Evolutionary conservation across 495 filamentous ascomycete species (phyloP).

Genomic region (Penicillium atrosanguineum): DNA sequence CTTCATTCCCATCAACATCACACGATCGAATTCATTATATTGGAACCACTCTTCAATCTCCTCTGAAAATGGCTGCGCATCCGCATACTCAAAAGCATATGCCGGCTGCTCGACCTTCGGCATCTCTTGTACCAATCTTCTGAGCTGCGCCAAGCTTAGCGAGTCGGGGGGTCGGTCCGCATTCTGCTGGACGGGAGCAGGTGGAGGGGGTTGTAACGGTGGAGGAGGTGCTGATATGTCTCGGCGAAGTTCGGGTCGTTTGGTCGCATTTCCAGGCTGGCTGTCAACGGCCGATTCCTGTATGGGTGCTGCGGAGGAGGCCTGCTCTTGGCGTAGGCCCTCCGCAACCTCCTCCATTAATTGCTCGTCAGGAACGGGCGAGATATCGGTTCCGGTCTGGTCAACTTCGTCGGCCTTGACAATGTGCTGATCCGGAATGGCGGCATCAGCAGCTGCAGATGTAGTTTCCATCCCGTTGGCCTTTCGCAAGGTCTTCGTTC

Average conservation of each 20-base stretch:
- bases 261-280: conserved; percentile 20
- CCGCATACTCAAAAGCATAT: conserved; percentile 93
- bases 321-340: conserved; percentile 46
- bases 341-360: conserved; percentile 49
- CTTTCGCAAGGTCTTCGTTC: background rate
- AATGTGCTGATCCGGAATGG: conserved; percentile 40
- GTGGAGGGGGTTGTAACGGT: conserved; percentile 58
- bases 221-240: conserved; percentile 57
- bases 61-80: conserved; percentile 73
- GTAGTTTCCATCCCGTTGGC: conserved; percentile 31
- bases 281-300: conserved; percentile 1
- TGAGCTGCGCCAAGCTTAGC: conserved; percentile 77
- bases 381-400: conserved; percentile 53
- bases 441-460: conserved; percentile 18
- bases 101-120: conserved; percentile 73
- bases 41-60: conserved; percentile 97
- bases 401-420: conserved; percentile 57
- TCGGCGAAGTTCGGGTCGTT: conserved; percentile 55
- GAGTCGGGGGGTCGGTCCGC: conserved; percentile 62
- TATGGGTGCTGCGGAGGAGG: conserved; percentile 15
- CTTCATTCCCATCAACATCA: conserved; percentile 64
- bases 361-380: conserved; percentile 46
- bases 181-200: conserved; percentile 48
- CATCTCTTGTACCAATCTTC: conserved; percentile 75
- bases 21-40: conserved; percentile 76